Evolutionary conservation across 2,329 filamentous ascomycete species (phyloP).

Genomic region (Metarhizium humberi): DNA sequence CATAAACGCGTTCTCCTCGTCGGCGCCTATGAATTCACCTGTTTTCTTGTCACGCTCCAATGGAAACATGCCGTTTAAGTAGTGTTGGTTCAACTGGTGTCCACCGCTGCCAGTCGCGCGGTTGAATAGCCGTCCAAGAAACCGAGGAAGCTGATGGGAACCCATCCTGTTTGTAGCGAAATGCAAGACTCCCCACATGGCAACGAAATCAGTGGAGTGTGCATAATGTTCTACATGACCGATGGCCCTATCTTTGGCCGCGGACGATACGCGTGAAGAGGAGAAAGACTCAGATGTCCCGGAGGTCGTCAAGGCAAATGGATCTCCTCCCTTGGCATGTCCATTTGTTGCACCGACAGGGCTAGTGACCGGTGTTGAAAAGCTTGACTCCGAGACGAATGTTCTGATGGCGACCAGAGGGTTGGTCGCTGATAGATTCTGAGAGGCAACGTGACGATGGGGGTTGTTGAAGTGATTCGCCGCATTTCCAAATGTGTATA

Average conservation of each 20-base stretch:
- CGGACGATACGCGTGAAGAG: constrained; percentile 24
- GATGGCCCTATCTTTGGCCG: constrained; percentile 43
- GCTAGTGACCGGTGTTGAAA: constrained; percentile 14
- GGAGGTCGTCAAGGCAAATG: constrained; percentile 12
- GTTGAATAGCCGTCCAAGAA: constrained; percentile 52
- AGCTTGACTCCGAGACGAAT: constrained; percentile 26
- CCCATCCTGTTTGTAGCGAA: constrained; percentile 42
- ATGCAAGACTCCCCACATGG: constrained; percentile 64
- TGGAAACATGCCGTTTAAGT: constrained; percentile 53
- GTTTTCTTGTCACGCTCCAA: constrained; percentile 32
- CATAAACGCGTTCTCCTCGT: constrained; percentile 50
- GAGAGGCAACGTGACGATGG: constrained; percentile 39
- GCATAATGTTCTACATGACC: constrained; percentile 74
- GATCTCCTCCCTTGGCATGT: constrained; percentile 7
- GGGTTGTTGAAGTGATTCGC: constrained; percentile 80
- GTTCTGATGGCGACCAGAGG: constrained; percentile 25
- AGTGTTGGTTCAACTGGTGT: constrained; percentile 52
- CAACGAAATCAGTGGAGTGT: constrained; percentile 64
- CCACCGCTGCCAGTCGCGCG: constrained; percentile 40
- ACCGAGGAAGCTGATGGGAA: constrained; percentile 43
- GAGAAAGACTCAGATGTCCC: constrained; percentile 15
- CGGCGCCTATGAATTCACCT: constrained; percentile 31
- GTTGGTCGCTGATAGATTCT: constrained; percentile 24
- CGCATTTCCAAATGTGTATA: constrained; percentile 71
- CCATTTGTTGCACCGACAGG: constrained; percentile 12